Conservation (phyloP, 306 rosid genomes). For the Lupinus albus region DNA sequence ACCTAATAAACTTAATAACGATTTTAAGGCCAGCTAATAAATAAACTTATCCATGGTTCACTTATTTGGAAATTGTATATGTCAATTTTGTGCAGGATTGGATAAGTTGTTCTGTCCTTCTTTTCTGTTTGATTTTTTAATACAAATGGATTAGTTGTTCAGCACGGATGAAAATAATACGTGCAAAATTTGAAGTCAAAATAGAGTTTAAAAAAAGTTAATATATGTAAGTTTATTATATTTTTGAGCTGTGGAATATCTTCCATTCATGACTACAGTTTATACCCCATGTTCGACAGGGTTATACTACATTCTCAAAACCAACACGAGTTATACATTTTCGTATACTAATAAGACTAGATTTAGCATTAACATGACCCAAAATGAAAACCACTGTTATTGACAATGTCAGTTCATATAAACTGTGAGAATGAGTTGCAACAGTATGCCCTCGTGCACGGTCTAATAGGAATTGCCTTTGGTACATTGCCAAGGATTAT, state of each 20-base stretch:
- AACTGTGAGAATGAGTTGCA: neutral
- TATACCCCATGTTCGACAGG: too few relatives aligned
- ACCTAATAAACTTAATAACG: conserved; percentile 11
- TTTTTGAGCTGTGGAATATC: neutral
- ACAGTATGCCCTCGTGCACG: neutral
- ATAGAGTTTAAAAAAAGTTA: neutral
- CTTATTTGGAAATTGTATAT: neutral
- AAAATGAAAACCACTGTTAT: neutral
- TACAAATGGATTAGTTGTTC: neutral
- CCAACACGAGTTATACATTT: too few relatives aligned
- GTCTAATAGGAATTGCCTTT: neutral
- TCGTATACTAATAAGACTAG: neutral
- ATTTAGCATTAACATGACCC: neutral
- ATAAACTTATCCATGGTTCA: neutral
- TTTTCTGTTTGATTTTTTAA: too few relatives aligned
- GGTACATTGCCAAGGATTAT: neutral
- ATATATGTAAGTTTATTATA: neutral
- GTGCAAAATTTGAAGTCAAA: neutral
- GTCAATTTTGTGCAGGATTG: conserved; percentile 3
- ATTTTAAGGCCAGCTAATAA: conserved; percentile 7
- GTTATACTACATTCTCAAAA: too few relatives aligned
- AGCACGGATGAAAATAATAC: neutral
- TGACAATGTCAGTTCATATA: neutral
- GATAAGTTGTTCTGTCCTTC: neutral
- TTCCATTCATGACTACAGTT: neutral